Percentiles rank a stretch among this genome's conserved stretches.
These are phyloP conservation scores for Suhomyces emberorum DNA, from an alignment of 805 yeast genomes.

Conservation along the genomic window DNA sequence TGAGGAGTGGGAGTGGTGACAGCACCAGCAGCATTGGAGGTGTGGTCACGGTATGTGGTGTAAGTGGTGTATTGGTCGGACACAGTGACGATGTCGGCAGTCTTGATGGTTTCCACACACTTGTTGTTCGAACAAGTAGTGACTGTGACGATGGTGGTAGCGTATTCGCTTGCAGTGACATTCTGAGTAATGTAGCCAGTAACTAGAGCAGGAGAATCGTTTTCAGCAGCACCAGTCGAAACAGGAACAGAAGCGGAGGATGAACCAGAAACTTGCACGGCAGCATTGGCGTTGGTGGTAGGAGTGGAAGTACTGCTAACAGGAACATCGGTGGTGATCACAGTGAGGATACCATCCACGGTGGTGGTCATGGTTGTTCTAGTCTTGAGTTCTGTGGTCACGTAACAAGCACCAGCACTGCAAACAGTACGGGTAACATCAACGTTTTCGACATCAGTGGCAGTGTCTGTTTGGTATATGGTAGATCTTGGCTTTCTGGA, in stretches of 20 bases:
- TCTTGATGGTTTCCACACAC: constrained; percentile 19
- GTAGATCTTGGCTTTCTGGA: constrained; percentile 11
- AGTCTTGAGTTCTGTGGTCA: constrained; percentile 31
- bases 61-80: constrained; percentile 16
- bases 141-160: constrained; percentile 22
- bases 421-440: constrained; percentile 32
- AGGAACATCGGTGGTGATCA: constrained; percentile 32
- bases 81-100: constrained; percentile 6
- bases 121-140: constrained; percentile 28
- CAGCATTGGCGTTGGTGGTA: constrained; percentile 1
- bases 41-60: constrained; percentile 11
- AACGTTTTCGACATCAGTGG: constrained; percentile 15
- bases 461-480: constrained; percentile 23
- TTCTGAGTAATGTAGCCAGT: constrained; percentile 5
- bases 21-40: background rate
- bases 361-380: constrained; percentile 35
- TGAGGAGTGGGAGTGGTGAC: constrained; percentile 2
- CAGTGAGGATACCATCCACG: constrained; percentile 39
- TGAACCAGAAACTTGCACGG: constrained; percentile 1
- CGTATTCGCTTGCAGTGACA: constrained; percentile 10
- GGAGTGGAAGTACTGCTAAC: constrained; percentile 6
- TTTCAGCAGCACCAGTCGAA: constrained; percentile 3
- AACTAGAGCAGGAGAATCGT: constrained; percentile 1
- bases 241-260: constrained; percentile 1
- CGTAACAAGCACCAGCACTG: constrained; percentile 26